Conservation (phyloP, 2,329 filamentous ascomycete genomes). For the Sporothrix phasma region DNA sequence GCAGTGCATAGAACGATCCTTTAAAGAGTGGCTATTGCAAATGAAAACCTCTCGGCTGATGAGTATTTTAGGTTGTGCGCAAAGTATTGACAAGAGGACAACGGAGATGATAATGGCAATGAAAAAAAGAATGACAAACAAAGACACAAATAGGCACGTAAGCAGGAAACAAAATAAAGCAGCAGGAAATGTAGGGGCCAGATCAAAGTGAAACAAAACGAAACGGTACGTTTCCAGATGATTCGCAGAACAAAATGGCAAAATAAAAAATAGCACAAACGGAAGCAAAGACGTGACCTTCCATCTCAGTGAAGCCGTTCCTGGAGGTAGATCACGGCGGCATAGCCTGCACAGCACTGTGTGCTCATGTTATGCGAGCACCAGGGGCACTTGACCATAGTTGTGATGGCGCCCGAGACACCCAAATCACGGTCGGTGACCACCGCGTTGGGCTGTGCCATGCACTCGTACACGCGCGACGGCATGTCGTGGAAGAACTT, state of each 20-base stretch:
- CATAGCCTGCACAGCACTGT: constrained; percentile 58
- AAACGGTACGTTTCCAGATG: not conserved
- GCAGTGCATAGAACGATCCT: too few relatives aligned
- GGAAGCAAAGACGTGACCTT: not conserved
- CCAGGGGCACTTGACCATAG: constrained; percentile 60
- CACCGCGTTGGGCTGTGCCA: constrained; percentile 48
- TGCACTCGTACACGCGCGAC: constrained; percentile 52
- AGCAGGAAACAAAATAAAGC: too few relatives aligned
- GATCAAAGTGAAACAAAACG: not conserved
- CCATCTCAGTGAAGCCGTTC: constrained; percentile 44
- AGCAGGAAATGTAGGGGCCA: too few relatives aligned
- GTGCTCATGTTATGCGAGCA: constrained; percentile 62
- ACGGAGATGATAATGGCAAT: not conserved
- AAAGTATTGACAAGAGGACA: not conserved
- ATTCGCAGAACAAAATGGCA: not conserved
- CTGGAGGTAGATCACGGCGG: constrained; percentile 55
- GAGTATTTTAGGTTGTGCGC: too few relatives aligned
- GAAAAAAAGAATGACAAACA: not conserved
- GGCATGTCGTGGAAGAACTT: constrained; percentile 58
- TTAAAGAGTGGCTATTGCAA: too few relatives aligned
- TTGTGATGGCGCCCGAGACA: constrained; percentile 47
- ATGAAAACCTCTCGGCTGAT: too few relatives aligned
- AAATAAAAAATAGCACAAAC: not conserved
- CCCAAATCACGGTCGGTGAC: constrained; percentile 42
- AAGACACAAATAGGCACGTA: too few relatives aligned